A percentile compares a stretch with the other conserved stretches of the same genome.
These are phyloP conservation scores for Escovopsis sp. DNA, from an alignment of 2,329 filamentous ascomycete genomes.

Conservation along the genomic window DNA sequence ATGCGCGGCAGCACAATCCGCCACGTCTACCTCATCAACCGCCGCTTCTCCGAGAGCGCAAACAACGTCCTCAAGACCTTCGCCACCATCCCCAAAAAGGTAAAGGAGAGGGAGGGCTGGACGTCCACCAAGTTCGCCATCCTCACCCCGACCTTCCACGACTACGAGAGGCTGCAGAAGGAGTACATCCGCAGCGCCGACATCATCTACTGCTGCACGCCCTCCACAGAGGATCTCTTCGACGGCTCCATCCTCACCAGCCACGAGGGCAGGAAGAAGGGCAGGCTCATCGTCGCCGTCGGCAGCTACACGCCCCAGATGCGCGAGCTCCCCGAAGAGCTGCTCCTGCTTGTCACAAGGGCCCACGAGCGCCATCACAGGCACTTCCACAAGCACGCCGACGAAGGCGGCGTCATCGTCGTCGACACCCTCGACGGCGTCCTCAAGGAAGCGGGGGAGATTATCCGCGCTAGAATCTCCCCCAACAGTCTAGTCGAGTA, in stretches of 20 bases:
- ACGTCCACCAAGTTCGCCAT: constrained; percentile 50
- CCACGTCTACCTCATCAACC: constrained; percentile 72
- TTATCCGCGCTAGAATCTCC: constrained; percentile 61
- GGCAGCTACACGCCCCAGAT: constrained; percentile 58
- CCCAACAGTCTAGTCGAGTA: constrained; percentile 69
- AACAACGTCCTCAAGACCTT: constrained; percentile 35
- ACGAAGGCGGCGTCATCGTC: constrained; percentile 50
- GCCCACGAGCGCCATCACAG: constrained; percentile 28
- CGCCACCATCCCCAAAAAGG: constrained; percentile 24
- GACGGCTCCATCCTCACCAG: constrained; percentile 57
- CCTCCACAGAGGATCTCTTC: constrained; percentile 60
- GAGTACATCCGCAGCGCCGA: constrained; percentile 59
- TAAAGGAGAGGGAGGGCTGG: constrained; percentile 47
- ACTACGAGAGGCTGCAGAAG: constrained; percentile 49
- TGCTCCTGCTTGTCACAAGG: constrained; percentile 49
- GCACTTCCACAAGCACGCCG: constrained; percentile 53
- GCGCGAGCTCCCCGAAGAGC: constrained; percentile 67
- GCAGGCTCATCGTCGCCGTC: constrained; percentile 56
- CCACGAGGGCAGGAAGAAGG: constrained; percentile 53
- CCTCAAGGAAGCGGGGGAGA: constrained; percentile 71
- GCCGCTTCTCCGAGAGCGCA: constrained; percentile 47
- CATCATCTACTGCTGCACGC: constrained; percentile 81
- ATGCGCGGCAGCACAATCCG: constrained; percentile 57
- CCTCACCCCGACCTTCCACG: constrained; percentile 56
- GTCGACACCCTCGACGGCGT: constrained; percentile 69